Percentiles rank a stretch among this genome's conserved stretches.
phyloP scores from a whole-genome alignment of 495 filamentous ascomycete genomes.

The Friedmanniomyces endolithicus region DNA sequence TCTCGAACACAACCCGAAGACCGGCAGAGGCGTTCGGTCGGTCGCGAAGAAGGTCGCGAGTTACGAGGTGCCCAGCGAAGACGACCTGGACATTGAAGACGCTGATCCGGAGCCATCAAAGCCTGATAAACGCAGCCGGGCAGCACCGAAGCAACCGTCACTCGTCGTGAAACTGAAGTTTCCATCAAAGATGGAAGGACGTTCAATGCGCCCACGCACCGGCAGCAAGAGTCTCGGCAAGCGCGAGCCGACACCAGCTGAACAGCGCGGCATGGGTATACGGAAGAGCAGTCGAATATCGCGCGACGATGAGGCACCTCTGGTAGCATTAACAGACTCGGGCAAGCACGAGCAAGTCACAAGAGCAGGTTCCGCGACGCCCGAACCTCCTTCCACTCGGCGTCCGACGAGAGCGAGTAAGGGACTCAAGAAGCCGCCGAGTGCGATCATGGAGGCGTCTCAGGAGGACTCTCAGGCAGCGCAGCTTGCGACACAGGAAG shows the following conservation, averaged over 20 bases:
- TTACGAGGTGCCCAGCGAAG: slow-evolving; percentile 29
- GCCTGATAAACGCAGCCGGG: background rate
- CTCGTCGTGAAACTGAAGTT: slow-evolving; percentile 29
- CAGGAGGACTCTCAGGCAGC: slow-evolving; percentile 23
- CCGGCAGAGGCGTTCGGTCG: slow-evolving; percentile 57
- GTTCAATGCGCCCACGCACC: slow-evolving; percentile 5
- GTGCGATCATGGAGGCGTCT: slow-evolving; percentile 39
- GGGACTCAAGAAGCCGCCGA: slow-evolving; percentile 48
- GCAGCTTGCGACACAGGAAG: background rate
- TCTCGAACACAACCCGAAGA: slow-evolving; percentile 49
- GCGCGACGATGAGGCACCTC: slow-evolving; percentile 46
- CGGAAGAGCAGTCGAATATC: slow-evolving; percentile 48
- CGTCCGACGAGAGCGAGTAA: slow-evolving; percentile 50
- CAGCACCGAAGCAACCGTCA: slow-evolving; percentile 13
- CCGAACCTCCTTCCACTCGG: slow-evolving; percentile 39
- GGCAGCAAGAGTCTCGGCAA: slow-evolving; percentile 14
- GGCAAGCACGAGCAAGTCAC: slow-evolving; percentile 56
- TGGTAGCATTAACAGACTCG: slow-evolving; percentile 59
- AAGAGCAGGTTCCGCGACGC: slow-evolving; percentile 50
- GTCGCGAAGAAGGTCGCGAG: slow-evolving; percentile 41
- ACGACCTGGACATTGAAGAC: slow-evolving; percentile 34
- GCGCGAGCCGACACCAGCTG: slow-evolving; percentile 8
- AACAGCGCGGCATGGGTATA: slow-evolving; percentile 23
- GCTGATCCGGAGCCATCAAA: slow-evolving; percentile 16
- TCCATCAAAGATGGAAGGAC: slow-evolving; percentile 10